Base-by-base conservation (phyloP, 1,139 yeast species). In the Kodamaea derodonti region DNA sequence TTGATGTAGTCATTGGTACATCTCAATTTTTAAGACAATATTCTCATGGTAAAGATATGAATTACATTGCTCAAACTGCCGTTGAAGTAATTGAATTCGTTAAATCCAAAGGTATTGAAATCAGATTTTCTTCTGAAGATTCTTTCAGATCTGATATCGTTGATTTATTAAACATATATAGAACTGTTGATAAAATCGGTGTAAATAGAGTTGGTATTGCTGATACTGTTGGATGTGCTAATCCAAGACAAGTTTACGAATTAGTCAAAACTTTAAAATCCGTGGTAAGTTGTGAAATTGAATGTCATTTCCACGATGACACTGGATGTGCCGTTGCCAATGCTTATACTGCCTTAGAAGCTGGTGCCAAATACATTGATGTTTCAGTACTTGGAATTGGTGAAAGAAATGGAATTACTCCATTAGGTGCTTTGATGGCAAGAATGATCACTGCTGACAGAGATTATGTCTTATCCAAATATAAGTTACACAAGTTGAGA, bases 121-220 rank as follows among this genome's bases (percentile, higher is more conserved):
- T 92, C 60, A 79, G 98, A 69, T 92, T 92, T 64, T 85, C 95
- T 17, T 85, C 96, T 4, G 98, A 92, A 69, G 98, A 92, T 68
- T 87, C 97, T 6, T 92, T 92, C 77, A 83, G 98, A 72, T 85
- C 95, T 31, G 98, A 92, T 62, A 78, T 92, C 47, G 97, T 92
- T 38, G 98, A 92, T 58, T 73, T 92, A 58, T 77, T 92, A 52
- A 90, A 92, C 71, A 92, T 92, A 53, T 92, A 92, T 72, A 84
- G 92, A 66, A 88, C 97, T 22, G 98, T 92, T 44, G 95, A 86
- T 71, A 86, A 88, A 74, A 88, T 92, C 51, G 98, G 98, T 55
- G 97, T 92, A 39, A 88, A 92, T 74, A 83, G 98, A 69, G 97
- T 92, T 36, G 98, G 98, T 73, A 92, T 92, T 68, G 97, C 98